Conservation (phyloP, 1,284 basidiomycete species). For the Limonomyces culmigenus region DNA sequence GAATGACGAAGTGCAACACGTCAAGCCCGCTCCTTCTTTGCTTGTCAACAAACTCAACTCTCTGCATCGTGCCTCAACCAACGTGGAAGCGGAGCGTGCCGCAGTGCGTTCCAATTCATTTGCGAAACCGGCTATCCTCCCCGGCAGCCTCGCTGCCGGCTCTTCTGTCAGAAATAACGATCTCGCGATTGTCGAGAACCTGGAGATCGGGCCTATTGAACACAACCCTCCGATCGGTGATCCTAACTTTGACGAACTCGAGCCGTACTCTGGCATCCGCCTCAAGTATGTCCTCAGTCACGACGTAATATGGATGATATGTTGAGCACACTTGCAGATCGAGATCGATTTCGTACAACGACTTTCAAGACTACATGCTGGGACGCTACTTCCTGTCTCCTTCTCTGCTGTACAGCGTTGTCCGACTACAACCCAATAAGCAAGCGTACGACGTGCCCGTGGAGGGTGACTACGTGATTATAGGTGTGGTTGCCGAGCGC, state of each 20-base stretch:
- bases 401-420: constrained; percentile 73
- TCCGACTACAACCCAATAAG: constrained; percentile 61
- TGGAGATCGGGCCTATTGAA: constrained; percentile 61
- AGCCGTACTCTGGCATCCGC: constrained; percentile 80
- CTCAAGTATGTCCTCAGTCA: constrained; percentile 45
- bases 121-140: constrained; percentile 10
- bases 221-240: constrained; percentile 51
- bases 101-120: constrained; percentile 31
- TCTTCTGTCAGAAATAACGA: constrained; percentile 34
- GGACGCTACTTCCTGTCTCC: constrained; percentile 81
- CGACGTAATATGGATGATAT: not conserved
- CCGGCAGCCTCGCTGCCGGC: constrained; percentile 4
- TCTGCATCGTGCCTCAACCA: constrained; percentile 9
- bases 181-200: constrained; percentile 57
- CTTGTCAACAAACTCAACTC: constrained; percentile 29
- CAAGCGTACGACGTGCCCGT: constrained; percentile 84
- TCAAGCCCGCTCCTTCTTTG: constrained; percentile 24
- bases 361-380: constrained; percentile 68
- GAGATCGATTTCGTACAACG: constrained; percentile 56
- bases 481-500: constrained; percentile 79
- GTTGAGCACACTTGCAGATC: constrained; percentile 28
- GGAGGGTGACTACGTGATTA: constrained; percentile 80
- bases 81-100: constrained; percentile 7
- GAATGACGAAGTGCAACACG: not conserved
- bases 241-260: constrained; percentile 55